These are phyloP conservation scores for Lasiosphaeria hispida DNA, from an alignment of 495 filamentous ascomycete genomes.

Conservation along the genomic window DNA sequence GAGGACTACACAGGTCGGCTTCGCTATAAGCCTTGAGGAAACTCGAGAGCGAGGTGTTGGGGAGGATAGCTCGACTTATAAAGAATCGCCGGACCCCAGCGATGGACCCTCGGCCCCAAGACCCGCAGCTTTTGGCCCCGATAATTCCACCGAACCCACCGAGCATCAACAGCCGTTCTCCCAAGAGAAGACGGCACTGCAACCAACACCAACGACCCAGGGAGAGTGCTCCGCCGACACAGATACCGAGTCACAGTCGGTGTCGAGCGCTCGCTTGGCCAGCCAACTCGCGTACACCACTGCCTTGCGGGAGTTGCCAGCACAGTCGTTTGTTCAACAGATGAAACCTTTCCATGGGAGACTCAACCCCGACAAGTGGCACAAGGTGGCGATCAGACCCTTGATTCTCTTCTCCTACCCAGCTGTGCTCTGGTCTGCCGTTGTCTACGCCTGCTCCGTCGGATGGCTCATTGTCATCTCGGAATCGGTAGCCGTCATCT, in stretches of 20 bases:
- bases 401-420: slow-evolving; percentile 87
- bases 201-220: too few species aligned
- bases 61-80: too few species aligned
- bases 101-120: too few species aligned
- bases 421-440: slow-evolving; percentile 82
- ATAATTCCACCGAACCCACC: too few species aligned
- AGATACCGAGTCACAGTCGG: slow-evolving; percentile 37
- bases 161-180: too few species aligned
- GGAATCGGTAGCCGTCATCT: slow-evolving; percentile 78
- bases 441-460: slow-evolving; percentile 84
- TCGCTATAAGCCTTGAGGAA: too few species aligned
- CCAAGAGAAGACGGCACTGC: too few species aligned
- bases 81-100: too few species aligned
- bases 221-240: slow-evolving; percentile 19
- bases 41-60: too few species aligned
- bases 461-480: slow-evolving; percentile 95
- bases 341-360: slow-evolving; percentile 75
- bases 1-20: too few species aligned
- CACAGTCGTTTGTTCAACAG: slow-evolving; percentile 65
- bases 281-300: slow-evolving; percentile 55
- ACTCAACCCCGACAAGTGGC: slow-evolving; percentile 75
- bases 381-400: slow-evolving; percentile 70
- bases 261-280: slow-evolving; percentile 21
- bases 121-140: too few species aligned
- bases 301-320: slow-evolving; percentile 54